Evolutionary conservation across 495 filamentous ascomycete genomes (phyloP), one percentile per base, ranked within the genome.

Genomic region (Ramalina peruviana): DNA sequence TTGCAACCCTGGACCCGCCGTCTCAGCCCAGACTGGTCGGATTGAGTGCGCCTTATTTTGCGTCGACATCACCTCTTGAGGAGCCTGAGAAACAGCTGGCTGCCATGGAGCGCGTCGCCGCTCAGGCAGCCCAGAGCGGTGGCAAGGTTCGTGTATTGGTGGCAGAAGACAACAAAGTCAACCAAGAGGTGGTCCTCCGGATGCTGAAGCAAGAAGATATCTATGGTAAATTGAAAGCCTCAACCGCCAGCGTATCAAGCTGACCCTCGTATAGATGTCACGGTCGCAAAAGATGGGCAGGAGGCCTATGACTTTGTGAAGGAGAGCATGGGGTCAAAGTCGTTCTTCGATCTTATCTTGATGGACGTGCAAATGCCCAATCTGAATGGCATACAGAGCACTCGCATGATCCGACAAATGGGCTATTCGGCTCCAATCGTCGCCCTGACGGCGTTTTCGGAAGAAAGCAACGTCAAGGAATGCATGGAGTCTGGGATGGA

Each of bases 321-420:
- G 59, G 76, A 78, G 13, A 82, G 76, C 53, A 88, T 94, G 83
- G 79, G 82, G 33, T 72, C 76, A 26, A 72, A 77, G 47, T 70
- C 73, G 40, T 73, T 74, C 25, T 94, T 88, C 60, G 80, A 90
- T 54, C 67, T 94, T 13, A 92, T 94, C 41, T 90, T 94, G 62
- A 94, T 94, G 88, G 88, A 94, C 62, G 85, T 94, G 41, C 72
- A 66, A 71, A 96, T 96, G 89, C 89, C 89, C 16, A 90, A 89
- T 58, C 74, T 96, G 10, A 87, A 94, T 54, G 89, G 89, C 4
- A 72, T 94, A 21, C 78, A 94, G 62, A 88, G 82, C 42, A 94
- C 89, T 0, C 74, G 84, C n/a, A 71, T 92, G 15, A 94, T 94
- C 52, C 77, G 89, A 5, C 68, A 86, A 54, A 82, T 90, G 68